Conservation (phyloP, 2,329 filamentous ascomycete genomes). For the Fusarium agapanthi region DNA sequence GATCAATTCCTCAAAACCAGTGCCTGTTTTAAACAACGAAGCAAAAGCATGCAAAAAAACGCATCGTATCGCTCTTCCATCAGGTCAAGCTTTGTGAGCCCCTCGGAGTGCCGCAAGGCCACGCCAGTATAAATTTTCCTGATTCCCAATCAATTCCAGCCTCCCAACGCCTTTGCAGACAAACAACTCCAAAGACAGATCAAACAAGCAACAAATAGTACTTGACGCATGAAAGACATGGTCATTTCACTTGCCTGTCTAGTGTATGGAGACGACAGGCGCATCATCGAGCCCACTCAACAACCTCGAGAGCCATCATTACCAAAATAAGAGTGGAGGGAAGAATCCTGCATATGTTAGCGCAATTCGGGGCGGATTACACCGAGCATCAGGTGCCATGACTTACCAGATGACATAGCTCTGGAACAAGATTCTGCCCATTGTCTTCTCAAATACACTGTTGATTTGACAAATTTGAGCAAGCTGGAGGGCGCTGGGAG, state of each 20-base stretch:
- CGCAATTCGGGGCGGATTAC: slow-evolving; percentile 6
- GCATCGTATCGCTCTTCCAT: not conserved
- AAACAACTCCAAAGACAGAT: not conserved
- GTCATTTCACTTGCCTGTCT: not conserved
- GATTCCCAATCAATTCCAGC: not conserved
- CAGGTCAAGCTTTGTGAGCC: not conserved
- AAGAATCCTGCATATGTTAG: slow-evolving; percentile 73
- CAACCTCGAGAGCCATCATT: slow-evolving; percentile 88
- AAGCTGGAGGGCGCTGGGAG: slow-evolving; percentile 90
- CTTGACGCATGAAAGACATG: not conserved
- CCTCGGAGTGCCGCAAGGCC: not conserved
- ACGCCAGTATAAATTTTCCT: not conserved
- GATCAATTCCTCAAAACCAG: slow-evolving; percentile 10
- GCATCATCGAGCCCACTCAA: slow-evolving; percentile 77
- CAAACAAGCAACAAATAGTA: not conserved
- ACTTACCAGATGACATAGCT: slow-evolving; percentile 85
- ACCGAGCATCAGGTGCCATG: slow-evolving; percentile 22
- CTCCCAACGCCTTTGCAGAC: slow-evolving; percentile 16
- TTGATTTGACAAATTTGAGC: slow-evolving; percentile 99
- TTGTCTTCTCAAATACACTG: slow-evolving; percentile 91
- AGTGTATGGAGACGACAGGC: not conserved
- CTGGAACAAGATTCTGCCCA: slow-evolving; percentile 93
- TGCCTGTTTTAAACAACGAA: not conserved
- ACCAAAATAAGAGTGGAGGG: slow-evolving; percentile 92
- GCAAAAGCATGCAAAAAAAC: not conserved